Percentiles rank a stretch among this genome's conserved stretches.
phyloP scores from a whole-genome alignment of 2,329 filamentous ascomycete genomes.

The Cadophora sp. region DNA sequence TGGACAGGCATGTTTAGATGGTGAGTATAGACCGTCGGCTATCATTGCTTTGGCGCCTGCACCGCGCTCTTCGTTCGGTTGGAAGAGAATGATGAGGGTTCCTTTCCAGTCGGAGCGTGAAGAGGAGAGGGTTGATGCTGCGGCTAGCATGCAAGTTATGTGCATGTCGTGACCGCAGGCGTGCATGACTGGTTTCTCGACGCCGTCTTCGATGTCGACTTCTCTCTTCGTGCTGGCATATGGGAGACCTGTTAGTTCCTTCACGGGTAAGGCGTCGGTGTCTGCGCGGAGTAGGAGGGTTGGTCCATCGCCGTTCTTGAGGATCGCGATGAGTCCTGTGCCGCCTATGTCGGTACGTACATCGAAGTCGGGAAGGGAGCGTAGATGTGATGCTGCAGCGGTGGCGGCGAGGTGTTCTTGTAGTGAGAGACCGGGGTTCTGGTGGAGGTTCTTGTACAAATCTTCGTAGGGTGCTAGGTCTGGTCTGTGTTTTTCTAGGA shows the following conservation, averaged over 20 bases:
- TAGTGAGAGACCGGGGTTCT: slow-evolving; percentile 63
- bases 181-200: slow-evolving; percentile 67
- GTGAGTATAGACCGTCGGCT: slow-evolving; percentile 61
- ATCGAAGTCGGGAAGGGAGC: slow-evolving; percentile 46
- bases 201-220: slow-evolving; percentile 50
- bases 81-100: slow-evolving; percentile 70
- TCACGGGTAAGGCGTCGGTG: slow-evolving; percentile 65
- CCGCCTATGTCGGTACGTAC: slow-evolving; percentile 62
- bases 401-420: slow-evolving; percentile 61
- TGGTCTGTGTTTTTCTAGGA: slow-evolving; percentile 27
- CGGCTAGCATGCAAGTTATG: slow-evolving; percentile 62
- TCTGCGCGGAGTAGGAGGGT: slow-evolving; percentile 66
- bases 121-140: slow-evolving; percentile 56
- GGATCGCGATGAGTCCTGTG: slow-evolving; percentile 61
- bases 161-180: slow-evolving; percentile 74
- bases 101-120: slow-evolving; percentile 60
- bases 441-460: slow-evolving; percentile 65
- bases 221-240: slow-evolving; percentile 57
- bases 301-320: slow-evolving; percentile 60
- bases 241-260: slow-evolving; percentile 59
- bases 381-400: slow-evolving; percentile 52
- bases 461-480: slow-evolving; percentile 52
- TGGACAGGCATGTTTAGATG: slow-evolving; percentile 52
- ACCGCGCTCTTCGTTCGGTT: slow-evolving; percentile 67
- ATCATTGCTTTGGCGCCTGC: slow-evolving; percentile 69